A percentile compares a stretch with the other conserved stretches of the same genome.
These are phyloP conservation scores for Mycena indigotica DNA, from an alignment of 768 basidiomycete genomes.

Conservation along the genomic window DNA sequence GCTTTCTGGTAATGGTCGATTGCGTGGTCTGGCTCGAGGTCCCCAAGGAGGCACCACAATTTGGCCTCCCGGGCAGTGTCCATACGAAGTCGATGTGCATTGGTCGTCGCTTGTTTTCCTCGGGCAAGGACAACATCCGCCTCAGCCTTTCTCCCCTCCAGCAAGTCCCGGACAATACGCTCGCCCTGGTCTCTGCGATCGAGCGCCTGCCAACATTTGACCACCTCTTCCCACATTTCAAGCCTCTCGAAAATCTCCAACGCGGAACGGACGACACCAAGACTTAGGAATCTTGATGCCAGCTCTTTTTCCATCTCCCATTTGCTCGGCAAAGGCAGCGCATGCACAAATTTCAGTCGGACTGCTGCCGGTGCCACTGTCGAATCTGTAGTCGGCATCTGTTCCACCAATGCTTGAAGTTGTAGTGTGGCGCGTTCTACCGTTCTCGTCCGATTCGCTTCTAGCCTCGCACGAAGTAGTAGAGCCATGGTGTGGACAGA, in stretches of 20 bases:
- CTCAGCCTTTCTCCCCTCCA: conserved; percentile 85
- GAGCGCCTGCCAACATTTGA: conserved; percentile 81
- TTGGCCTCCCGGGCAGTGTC: conserved; percentile 83
- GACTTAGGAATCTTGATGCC: conserved; percentile 75
- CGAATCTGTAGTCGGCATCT: conserved; percentile 90
- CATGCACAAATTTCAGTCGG: conserved; percentile 78
- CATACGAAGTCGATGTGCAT: conserved; percentile 43
- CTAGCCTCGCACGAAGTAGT: conserved; percentile 88
- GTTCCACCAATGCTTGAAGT: conserved; percentile 93
- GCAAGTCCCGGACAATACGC: conserved; percentile 77
- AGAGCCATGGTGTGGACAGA: conserved; percentile 96
- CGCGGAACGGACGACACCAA: conserved; percentile 89
- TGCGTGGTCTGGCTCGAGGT: conserved; percentile 77
- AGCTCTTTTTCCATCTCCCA: conserved; percentile 96
- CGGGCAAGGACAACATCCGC: conserved; percentile 68
- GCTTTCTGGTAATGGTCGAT: conserved; percentile 77
- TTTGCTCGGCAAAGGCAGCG: conserved; percentile 79
- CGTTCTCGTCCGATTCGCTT: conserved; percentile 85
- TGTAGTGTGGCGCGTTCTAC: conserved; percentile 92
- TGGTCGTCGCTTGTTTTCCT: conserved; percentile 51
- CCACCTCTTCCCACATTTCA: conserved; percentile 99
- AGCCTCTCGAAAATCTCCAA: conserved; percentile 91
- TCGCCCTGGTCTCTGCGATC: conserved; percentile 80
- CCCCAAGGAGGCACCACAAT: conserved; percentile 93
- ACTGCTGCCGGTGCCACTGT: conserved; percentile 51